Base-by-base conservation (phyloP, 2,329 filamentous ascomycete genomes). In the Ceratocystiopsis sp. region DNA sequence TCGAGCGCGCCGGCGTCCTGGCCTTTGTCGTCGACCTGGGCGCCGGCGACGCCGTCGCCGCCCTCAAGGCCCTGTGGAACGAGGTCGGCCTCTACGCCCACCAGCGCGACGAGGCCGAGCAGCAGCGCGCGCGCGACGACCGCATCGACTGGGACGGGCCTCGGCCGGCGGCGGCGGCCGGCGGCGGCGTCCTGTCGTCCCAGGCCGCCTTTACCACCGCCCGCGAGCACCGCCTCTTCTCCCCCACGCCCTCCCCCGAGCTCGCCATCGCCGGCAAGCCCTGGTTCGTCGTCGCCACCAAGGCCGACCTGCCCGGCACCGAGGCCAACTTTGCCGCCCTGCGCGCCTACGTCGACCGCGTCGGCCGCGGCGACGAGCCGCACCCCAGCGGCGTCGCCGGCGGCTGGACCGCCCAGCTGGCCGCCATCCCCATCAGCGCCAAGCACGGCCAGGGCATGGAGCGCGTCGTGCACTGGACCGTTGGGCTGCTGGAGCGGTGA, bases 271-370 rank as follows among this genome's bases (percentile, higher is more conserved):
- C 83, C n/a, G 75, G 74, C 33, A 98, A 98, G 63, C 87, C 91
- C 1, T 98, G 91, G 91, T 91, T 93, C 54, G 87, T 95, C 6
- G 78, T 95, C 37, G 89, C 84, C 1, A 95, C 87, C 17, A 96
- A 96, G 61, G 87, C 84, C 1, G 89, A 96, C 57, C 58, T 93
- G 43, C 74, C 78, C 4, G 72, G 71, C 3, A 93, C 91, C 2
- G 73, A 86, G 57, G 71, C 76, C 19, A 93, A 91, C 56, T 98
- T 84, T 57, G 61, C 59, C 34, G 61, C 64, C 42, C 63, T 98
- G 51, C 76, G 77, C 50, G 61, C 62, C 10, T 94, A 95, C 59
- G 61, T 98, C 4, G 66, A 71, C 5, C 64, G 63, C 4, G 69
- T 96, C 19, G 73, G 73, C 42, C 64, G 63, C 1, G 79, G 80